Percentiles rank a stretch among this genome's conserved stretches.
Evolutionary conservation across 2,329 filamentous ascomycete species (phyloP).

Genomic region (Verticillium albo-atrum): DNA sequence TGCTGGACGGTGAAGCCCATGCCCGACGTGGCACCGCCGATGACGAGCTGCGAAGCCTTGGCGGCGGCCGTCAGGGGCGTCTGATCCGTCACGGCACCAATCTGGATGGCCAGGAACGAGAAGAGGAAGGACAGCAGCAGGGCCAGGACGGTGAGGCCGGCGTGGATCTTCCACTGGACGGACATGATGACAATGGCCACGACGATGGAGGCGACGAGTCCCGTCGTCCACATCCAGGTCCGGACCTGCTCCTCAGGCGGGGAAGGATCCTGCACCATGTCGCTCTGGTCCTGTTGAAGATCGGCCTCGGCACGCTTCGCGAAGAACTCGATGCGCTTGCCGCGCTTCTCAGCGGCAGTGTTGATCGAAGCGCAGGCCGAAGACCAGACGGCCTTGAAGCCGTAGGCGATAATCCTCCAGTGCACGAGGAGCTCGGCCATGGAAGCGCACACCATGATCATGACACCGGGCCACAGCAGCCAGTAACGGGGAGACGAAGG

Average conservation of each 20-base stretch:
- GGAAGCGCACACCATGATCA: constrained; percentile 36
- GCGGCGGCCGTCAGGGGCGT: constrained; percentile 62
- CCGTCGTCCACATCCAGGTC: constrained; percentile 47
- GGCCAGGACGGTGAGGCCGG: constrained; percentile 52
- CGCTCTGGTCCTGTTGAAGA: constrained; percentile 23
- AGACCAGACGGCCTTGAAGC: constrained; percentile 26
- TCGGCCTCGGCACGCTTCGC: constrained; percentile 29
- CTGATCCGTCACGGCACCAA: constrained; percentile 55
- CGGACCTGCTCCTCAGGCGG: constrained; percentile 42
- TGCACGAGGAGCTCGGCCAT: constrained; percentile 36
- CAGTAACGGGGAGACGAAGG: constrained; percentile 34
- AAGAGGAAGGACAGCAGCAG: constrained; percentile 56
- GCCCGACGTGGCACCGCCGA: constrained; percentile 52
- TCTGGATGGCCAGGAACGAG: constrained; percentile 57
- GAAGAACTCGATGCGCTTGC: constrained; percentile 25
- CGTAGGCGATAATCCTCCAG: constrained; percentile 29
- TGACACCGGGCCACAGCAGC: constrained; percentile 39
- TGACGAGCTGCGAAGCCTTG: constrained; percentile 62
- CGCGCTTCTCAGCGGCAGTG: constrained; percentile 21
- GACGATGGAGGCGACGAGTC: constrained; percentile 42
- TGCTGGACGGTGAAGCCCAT: constrained; percentile 39
- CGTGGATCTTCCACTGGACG: constrained; percentile 51
- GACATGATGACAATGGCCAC: constrained; percentile 47
- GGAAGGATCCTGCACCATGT: constrained; percentile 35
- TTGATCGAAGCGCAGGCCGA: constrained; percentile 24